Base-by-base conservation (phyloP, 495 filamentous ascomycete genomes). In the Xylaria telfairii region DNA sequence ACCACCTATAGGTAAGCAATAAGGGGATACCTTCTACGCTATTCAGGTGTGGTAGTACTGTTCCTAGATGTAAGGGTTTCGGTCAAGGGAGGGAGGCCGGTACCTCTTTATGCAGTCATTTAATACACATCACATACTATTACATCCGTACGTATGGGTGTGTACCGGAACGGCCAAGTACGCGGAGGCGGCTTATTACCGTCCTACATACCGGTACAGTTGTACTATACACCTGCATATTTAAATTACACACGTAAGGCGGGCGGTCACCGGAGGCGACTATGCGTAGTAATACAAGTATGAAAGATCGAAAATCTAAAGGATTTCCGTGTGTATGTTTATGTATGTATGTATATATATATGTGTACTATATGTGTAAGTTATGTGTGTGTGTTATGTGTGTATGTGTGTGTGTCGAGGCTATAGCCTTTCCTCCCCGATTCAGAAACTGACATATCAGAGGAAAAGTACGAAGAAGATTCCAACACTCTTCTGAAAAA, bases 171-270 rank as follows among this genome's bases (percentile, higher is more conserved):
- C 37, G 19, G 41, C 26, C 42, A 63, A n/a, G 9, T 13, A 41
- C 44, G 59, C 53, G 41, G 67, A 70, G n/a, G 56, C 47, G 47
- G 46, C 34, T 53, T 65, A 28, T 65, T n/a, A 57, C 60, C 26
- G 59, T 42, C 59, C 44, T 46, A 56, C 47, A 54, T 59, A 59
- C 28, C 17, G 65, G 65, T 42, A 10, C 59, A 7, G 28, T 34
- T 21, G 56, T n/a, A 47, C 37, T 60, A 59, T 68, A 68, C 17
- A 34, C 51, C 21, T 9, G 65, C 65, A 68, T 68, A 34, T 32
- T 42, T 46, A 42, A 30, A 68, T 42, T 59, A 17, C 37, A 39
- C 49, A 46, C 17, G 56, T 42, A 41, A 47, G 28, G 47, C 30
- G 44, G 12, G 34, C 26, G 47, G 32, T 19, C n/a, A 17, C n/a